A percentile compares a stretch with the other conserved stretches of the same genome.
Evolutionary conservation across 305 asterid species (phyloP).

Genomic region (Coffea humblotiana): DNA sequence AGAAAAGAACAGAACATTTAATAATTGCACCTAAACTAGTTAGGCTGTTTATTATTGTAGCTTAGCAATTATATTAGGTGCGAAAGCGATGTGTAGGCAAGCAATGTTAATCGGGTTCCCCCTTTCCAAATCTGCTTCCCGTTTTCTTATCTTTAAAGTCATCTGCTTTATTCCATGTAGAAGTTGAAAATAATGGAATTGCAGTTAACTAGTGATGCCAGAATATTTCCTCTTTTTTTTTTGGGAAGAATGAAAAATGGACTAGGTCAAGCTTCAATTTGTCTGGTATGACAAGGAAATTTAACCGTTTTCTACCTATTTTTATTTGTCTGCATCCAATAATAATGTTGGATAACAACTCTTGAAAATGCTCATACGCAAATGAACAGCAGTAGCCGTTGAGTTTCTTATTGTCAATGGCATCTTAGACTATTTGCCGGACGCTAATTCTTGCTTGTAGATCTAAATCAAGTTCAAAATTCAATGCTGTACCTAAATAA

Average conservation of each 20-base stretch:
- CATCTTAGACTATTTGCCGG: not conserved
- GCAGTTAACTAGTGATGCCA: not conserved
- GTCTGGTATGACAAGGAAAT: not conserved
- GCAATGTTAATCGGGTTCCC: not conserved
- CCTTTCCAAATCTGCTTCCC: too few species aligned
- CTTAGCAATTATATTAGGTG: constrained; percentile 17
- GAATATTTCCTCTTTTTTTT: not conserved
- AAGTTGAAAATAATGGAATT: not conserved
- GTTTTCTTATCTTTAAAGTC: too few species aligned
- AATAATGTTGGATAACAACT: constrained; percentile 11
- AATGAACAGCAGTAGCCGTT: not conserved
- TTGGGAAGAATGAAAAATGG: not conserved
- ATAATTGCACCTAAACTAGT: not conserved
- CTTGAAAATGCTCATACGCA: not conserved
- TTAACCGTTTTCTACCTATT: not conserved
- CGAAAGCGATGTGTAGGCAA: constrained; percentile 1
- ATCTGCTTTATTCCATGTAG: not conserved
- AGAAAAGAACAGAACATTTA: too few species aligned
- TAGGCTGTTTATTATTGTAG: constrained; percentile 5
- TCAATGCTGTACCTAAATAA: too few species aligned
- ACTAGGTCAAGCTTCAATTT: not conserved
- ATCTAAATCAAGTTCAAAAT: not conserved
- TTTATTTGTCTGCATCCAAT: not conserved
- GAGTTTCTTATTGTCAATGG: not conserved
- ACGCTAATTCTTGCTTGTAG: not conserved